Conservation (phyloP, 2,329 filamentous ascomycete species). For the Talaromyces sp. region DNA sequence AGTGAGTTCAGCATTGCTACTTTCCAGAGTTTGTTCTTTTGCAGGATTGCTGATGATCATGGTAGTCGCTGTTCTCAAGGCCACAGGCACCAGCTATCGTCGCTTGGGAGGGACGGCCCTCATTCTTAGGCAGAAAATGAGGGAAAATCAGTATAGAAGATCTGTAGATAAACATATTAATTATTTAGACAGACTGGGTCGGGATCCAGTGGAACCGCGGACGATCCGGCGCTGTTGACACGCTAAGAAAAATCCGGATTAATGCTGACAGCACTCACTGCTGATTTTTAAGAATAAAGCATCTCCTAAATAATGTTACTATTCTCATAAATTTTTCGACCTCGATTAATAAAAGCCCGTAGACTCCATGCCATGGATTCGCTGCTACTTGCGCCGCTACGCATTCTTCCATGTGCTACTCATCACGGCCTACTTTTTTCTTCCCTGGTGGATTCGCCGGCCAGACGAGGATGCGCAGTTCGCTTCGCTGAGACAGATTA, state of each 20-base stretch:
- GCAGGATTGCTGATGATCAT: background rate
- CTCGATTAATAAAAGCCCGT: background rate
- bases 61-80: constrained; percentile 10
- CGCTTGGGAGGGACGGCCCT: constrained; percentile 1
- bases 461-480: background rate
- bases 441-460: background rate
- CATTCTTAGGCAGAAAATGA: background rate
- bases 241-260: background rate
- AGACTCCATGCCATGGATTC: background rate
- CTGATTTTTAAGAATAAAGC: background rate
- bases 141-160: background rate
- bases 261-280: background rate
- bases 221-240: background rate
- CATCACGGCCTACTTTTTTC: background rate
- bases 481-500: background rate
- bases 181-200: background rate
- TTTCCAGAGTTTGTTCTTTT: background rate
- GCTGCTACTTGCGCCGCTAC: background rate
- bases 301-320: background rate
- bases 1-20: background rate
- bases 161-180: background rate
- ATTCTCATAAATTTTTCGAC: background rate
- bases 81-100: constrained; percentile 2
- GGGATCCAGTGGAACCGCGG: too few species aligned
- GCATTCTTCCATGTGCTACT: background rate